A percentile compares a stretch with the other conserved stretches of the same genome.
Evolutionary conservation across 331 rosid genomes (phyloP).

Genomic region (Pyracantha coccinea): DNA sequence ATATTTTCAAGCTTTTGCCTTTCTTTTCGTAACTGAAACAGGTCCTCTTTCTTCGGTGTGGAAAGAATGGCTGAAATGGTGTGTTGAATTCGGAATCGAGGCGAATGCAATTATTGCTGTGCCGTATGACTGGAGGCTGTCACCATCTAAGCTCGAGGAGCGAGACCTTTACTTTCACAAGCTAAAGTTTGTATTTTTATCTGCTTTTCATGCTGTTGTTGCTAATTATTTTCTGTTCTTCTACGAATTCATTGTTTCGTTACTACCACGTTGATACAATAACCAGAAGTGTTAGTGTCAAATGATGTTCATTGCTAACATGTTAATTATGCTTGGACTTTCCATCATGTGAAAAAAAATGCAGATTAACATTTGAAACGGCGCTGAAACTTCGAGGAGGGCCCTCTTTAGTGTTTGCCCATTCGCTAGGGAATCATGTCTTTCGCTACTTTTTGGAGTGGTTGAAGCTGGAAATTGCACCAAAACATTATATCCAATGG

Average conservation of each 20-base stretch:
- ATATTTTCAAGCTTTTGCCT: not conserved
- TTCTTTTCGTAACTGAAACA: constrained; percentile 19
- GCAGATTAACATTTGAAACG: constrained; percentile 89
- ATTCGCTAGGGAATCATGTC: constrained; percentile 85
- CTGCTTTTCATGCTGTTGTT: not conserved
- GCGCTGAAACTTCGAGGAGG: constrained; percentile 93
- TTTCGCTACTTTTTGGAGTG: constrained; percentile 98
- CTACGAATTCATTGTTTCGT: not conserved
- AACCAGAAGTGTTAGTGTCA: not conserved
- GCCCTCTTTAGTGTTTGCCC: constrained; percentile 94
- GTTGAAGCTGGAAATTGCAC: constrained; percentile 94
- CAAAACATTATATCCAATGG: constrained; percentile 78
- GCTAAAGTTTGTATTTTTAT: constrained; percentile 58
- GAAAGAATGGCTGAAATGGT: constrained; percentile 99
- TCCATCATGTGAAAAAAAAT: not conserved
- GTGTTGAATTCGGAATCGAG: constrained; percentile 92
- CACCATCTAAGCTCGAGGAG: constrained; percentile 90
- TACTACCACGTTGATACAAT: not conserved
- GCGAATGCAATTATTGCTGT: constrained; percentile 91
- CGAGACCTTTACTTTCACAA: constrained; percentile 96
- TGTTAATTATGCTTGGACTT: constrained; percentile 11
- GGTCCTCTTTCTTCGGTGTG: constrained; percentile 97
- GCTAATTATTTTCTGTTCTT: no score
- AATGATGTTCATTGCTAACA: not conserved
- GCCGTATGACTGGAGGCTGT: constrained; percentile 96